phyloP scores from a whole-genome alignment of 2,329 filamentous ascomycete species.

The Fusarium succisae region DNA sequence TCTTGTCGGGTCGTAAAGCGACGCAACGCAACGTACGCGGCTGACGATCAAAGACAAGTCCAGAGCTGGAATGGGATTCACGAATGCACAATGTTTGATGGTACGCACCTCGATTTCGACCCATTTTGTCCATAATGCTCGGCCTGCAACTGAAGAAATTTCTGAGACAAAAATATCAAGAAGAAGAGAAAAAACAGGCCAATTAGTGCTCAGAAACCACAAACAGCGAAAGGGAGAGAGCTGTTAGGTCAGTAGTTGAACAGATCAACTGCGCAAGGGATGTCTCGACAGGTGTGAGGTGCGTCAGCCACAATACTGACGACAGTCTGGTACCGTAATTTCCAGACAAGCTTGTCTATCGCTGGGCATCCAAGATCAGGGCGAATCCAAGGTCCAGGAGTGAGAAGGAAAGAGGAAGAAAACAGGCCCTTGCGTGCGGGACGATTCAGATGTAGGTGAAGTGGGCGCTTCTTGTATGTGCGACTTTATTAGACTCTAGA shows the following conservation, averaged over 20 bases:
- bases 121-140: slow-evolving; percentile 53
- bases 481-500: slow-evolving; percentile 36
- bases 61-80: slow-evolving; percentile 38
- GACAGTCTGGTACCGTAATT: slow-evolving; percentile 31
- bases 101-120: slow-evolving; percentile 64
- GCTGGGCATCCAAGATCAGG: slow-evolving; percentile 12
- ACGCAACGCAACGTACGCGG: neutral
- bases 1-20: slow-evolving; percentile 20
- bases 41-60: slow-evolving; percentile 15
- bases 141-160: slow-evolving; percentile 31
- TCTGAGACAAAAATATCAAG: slow-evolving; percentile 35
- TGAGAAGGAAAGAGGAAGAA: slow-evolving; percentile 13
- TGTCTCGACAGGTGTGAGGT: slow-evolving; percentile 25
- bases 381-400: slow-evolving; percentile 16
- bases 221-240: slow-evolving; percentile 10
- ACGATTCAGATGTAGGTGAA: slow-evolving; percentile 30
- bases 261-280: slow-evolving; percentile 28
- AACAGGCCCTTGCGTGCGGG: slow-evolving; percentile 24
- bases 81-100: slow-evolving; percentile 24
- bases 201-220: slow-evolving; percentile 1
- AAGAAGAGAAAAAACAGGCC: neutral
- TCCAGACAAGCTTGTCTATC: slow-evolving; percentile 4
- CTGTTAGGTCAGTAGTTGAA: neutral
- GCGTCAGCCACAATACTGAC: slow-evolving; percentile 38
- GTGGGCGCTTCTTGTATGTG: slow-evolving; percentile 38